Evolutionary conservation across 2,329 filamentous ascomycete species (phyloP).

Genomic region (Ophiostoma ips): DNA sequence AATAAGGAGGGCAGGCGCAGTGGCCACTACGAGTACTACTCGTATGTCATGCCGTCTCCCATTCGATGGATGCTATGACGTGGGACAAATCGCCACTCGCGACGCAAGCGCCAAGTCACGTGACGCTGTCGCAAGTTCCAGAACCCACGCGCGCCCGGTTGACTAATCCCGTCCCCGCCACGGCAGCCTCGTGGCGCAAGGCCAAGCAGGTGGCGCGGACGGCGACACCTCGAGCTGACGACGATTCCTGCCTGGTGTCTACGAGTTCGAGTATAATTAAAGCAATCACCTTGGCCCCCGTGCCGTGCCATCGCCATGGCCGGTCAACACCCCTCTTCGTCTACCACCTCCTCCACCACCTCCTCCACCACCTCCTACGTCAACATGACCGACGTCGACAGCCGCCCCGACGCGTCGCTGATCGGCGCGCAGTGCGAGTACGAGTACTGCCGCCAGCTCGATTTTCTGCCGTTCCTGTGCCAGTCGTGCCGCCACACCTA

Average conservation of each 20-base stretch:
- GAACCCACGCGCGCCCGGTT: no score
- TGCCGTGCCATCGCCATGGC: constrained; percentile 32
- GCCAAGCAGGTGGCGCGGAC: no score
- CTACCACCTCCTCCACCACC: constrained; percentile 22
- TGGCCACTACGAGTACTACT: no score
- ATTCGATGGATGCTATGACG: background rate
- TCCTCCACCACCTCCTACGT: constrained; percentile 46
- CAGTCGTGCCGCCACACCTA: constrained; percentile 75
- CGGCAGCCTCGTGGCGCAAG: background rate
- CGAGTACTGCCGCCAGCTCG: constrained; percentile 82
- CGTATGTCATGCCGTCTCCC: background rate
- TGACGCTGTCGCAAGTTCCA: background rate
- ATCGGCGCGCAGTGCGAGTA: constrained; percentile 87
- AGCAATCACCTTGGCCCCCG: no score
- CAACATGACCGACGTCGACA: constrained; percentile 51
- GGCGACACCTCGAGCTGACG: no score
- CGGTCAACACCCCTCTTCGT: constrained; percentile 18
- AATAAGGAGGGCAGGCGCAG: background rate
- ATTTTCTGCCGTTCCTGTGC: constrained; percentile 91
- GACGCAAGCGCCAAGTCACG: constrained; percentile 13
- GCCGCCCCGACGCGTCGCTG: constrained; percentile 43
- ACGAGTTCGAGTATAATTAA: background rate
- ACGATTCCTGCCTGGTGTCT: background rate
- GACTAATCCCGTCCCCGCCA: background rate
- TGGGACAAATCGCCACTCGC: constrained; percentile 2